These are phyloP conservation scores for Fusarium subglutinans DNA, from an alignment of 2,329 filamentous ascomycete species.

Conservation along the genomic window DNA sequence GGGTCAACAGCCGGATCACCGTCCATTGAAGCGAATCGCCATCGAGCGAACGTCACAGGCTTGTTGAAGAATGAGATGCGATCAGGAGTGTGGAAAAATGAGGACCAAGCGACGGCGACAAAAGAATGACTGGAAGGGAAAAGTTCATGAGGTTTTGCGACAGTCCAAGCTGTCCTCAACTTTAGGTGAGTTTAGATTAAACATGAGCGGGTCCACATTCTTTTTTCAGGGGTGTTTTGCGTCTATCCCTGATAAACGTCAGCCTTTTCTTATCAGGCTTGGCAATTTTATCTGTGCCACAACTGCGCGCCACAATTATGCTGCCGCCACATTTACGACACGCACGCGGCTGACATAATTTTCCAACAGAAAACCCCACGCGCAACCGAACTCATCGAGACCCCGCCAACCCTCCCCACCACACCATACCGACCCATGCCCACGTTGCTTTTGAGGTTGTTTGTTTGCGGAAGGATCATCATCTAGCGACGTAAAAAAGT, in stretches of 20 bases:
- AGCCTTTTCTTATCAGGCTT: conserved; percentile 1
- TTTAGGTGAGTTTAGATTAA: conserved; percentile 34
- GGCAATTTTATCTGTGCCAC: neutral
- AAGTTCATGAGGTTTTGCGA: conserved; percentile 36
- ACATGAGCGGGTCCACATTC: conserved; percentile 20
- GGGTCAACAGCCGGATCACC: conserved; percentile 76
- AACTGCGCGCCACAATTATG: neutral
- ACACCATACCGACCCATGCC: conserved; percentile 9
- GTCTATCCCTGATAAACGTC: conserved; percentile 6
- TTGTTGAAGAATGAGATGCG: neutral
- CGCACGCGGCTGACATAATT: neutral
- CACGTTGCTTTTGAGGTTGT: conserved; percentile 27
- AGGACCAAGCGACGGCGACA: neutral
- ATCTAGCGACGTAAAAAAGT: neutral
- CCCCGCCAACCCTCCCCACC: neutral
- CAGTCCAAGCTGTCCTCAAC: conserved; percentile 41
- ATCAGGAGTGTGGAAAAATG: conserved; percentile 6
- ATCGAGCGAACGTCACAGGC: conserved; percentile 25
- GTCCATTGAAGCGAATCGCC: conserved; percentile 64
- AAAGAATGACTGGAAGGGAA: conserved; percentile 21
- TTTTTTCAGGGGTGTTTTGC: conserved; percentile 37
- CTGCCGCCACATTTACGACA: neutral
- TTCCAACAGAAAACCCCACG: neutral
- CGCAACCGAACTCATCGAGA: neutral
- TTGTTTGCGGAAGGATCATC: conserved; percentile 24